phyloP scores from a whole-genome alignment of 352 stramenopile species.

The Phytophthora colocasiae region DNA sequence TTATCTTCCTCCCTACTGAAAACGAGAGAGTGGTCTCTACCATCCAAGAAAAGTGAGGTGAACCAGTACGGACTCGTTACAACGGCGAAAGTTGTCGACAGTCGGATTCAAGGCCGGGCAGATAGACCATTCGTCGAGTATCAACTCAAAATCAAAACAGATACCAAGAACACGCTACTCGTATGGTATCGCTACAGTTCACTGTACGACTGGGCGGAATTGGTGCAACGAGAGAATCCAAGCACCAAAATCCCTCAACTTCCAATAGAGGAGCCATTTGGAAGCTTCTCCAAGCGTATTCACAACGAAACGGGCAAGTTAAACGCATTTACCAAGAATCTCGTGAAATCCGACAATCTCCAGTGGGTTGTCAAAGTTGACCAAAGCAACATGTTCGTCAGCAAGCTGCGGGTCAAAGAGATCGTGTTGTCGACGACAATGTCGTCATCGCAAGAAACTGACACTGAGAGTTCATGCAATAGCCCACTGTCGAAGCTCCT shows the following conservation, averaged over 20 bases:
- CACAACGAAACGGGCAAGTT: conserved; percentile 52
- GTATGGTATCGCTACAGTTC: conserved; percentile 20
- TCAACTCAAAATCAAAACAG: conserved; percentile 20
- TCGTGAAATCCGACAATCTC: conserved; percentile 56
- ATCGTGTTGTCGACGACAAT: not conserved
- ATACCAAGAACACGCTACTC: conserved; percentile 16
- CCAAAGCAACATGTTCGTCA: conserved; percentile 14
- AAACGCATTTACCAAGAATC: conserved; percentile 58
- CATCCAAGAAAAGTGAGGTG: conserved; percentile 5
- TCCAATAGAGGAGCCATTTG: conserved; percentile 62
- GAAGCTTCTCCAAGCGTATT: conserved; percentile 65
- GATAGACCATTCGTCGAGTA: conserved; percentile 23
- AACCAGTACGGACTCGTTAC: conserved; percentile 6
- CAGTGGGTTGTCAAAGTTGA: conserved; percentile 50
- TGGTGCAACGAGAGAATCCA: conserved; percentile 7
- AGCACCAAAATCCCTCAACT: conserved; percentile 53
- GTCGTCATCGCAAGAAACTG: too few species aligned
- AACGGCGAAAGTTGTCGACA: conserved; percentile 19
- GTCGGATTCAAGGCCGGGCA: conserved; percentile 8
- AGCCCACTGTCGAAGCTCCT: conserved; percentile 11
- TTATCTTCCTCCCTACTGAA: conserved; percentile 4
- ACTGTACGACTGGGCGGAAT: conserved; percentile 17
- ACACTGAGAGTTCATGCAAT: too few species aligned
- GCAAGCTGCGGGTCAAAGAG: conserved; percentile 9
- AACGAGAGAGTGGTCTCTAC: conserved; percentile 18